Base-by-base conservation (phyloP, 2,329 filamentous ascomycete species). In the Fusarium pseudonygamai region DNA sequence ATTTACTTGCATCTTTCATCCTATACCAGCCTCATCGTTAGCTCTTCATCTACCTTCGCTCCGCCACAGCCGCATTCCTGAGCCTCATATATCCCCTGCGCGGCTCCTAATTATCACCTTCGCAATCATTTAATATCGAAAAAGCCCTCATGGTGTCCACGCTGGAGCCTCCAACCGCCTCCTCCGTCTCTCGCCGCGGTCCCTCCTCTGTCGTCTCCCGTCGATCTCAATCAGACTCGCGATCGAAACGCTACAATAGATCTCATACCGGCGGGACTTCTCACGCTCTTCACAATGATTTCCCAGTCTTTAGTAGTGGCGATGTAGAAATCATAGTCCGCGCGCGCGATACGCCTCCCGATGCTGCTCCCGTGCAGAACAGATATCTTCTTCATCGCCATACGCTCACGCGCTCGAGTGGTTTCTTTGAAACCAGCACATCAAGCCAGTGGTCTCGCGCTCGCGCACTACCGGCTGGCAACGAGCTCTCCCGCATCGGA, bases 291-390 rank as follows among this genome's bases (percentile, higher is more conserved):
- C 93, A 93, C 79, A 98, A 98, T 80, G 95, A 98, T 81, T 98
- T 98, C 77, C 96, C 96, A 28, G 85, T 97, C 79, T 98, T 98
- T 83, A 92, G 95, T 77, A 96, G 93, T 42, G 96, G 96, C 79
- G 95, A 98, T 82, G 94, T 98, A 78, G 96, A 98, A 83, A 95
- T 98, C 71, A 80, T 96, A 62, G 89, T 98, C 78, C 89, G 87
- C 79, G 88, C 90, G 20, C 85, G 92, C 60, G 74, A 78, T 22
- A 62, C 64, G 13, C 64, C 73, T 18, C 68, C 69, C 30, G 69
- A 73, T 32, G 67, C 69, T 26, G 26, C 63, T 39, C 69, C 77
- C 40, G 76, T 74, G 55, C 93, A 96, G 82, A 93, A 94, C 80
- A 89, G 93, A 69, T 98, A 98, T 80, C 87, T 98, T 52, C 87